Conservation (phyloP, 2,329 filamentous ascomycete species). For the Scedosporium minutisporum region DNA sequence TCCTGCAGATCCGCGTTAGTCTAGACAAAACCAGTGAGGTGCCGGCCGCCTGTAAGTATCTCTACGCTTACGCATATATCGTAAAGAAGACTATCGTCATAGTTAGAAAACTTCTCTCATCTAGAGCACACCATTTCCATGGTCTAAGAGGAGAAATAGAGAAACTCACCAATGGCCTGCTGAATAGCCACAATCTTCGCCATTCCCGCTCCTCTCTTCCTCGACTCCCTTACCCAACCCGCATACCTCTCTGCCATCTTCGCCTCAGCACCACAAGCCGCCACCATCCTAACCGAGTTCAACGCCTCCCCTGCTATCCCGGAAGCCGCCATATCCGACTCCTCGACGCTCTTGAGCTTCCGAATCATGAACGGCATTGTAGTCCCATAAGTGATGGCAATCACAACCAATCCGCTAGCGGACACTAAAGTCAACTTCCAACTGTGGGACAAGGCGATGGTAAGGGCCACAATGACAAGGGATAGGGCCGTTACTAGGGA, state of each 20-base stretch:
- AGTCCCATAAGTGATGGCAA: constrained; percentile 21
- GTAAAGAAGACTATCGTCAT: constrained; percentile 2
- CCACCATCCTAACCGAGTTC: constrained; percentile 30
- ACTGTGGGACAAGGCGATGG: constrained; percentile 40
- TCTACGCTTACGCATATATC: constrained; percentile 4
- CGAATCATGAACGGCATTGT: constrained; percentile 23
- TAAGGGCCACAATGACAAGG: constrained; percentile 32
- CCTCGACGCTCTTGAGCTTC: constrained; percentile 21
- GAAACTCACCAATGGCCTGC: constrained; percentile 15
- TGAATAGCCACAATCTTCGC: constrained; percentile 16
- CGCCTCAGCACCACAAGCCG: constrained; percentile 30
- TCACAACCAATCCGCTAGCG: constrained; percentile 33
- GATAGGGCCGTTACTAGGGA: constrained; percentile 30
- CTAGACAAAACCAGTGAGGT: no score
- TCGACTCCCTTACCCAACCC: constrained; percentile 24
- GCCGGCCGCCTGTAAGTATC: not conserved
- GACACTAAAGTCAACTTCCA: constrained; percentile 43
- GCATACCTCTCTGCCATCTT: constrained; percentile 25
- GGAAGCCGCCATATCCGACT: constrained; percentile 25
- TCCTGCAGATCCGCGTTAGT: constrained; percentile 4
- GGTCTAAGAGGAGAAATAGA: not conserved
- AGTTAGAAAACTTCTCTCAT: not conserved
- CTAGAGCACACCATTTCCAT: not conserved
- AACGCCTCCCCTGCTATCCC: constrained; percentile 31
- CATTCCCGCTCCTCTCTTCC: constrained; percentile 17